Evolutionary conservation across 331 rosid genomes (phyloP).

Genomic region (Quercus tomentella): DNA sequence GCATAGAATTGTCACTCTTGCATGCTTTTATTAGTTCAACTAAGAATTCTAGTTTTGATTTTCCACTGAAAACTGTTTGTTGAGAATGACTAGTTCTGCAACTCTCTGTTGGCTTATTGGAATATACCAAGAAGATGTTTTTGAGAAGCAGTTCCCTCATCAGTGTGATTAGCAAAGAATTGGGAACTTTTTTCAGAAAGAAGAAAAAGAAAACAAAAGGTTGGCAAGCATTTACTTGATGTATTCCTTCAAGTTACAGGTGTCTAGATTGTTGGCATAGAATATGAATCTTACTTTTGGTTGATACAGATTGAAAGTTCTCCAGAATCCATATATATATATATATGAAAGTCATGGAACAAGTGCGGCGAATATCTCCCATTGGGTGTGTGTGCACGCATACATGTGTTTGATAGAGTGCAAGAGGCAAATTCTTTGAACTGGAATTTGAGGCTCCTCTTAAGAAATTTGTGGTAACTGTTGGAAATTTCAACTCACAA

Average conservation of each 20-base stretch:
- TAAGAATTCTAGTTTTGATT: neutral
- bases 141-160: neutral
- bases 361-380: too few relatives aligned
- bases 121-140: too few relatives aligned
- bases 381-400: too few relatives aligned
- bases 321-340: neutral
- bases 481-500: neutral
- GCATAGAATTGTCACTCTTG: neutral
- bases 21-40: neutral
- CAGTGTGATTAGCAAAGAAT: neutral
- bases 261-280: neutral
- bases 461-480: neutral
- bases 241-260: neutral
- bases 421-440: neutral
- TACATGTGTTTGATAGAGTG: too few relatives aligned
- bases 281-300: neutral
- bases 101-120: too few relatives aligned
- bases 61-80: neutral
- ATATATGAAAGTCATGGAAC: too few relatives aligned
- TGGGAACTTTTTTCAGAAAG: neutral
- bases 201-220: neutral
- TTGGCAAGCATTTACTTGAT: neutral
- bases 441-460: neutral
- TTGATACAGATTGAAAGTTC: neutral
- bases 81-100: too few relatives aligned